Evolutionary conservation across 1,284 basidiomycete species (phyloP), one percentile per base, ranked within the genome.

Genomic region (Moesziomyces parantarcticus): DNA sequence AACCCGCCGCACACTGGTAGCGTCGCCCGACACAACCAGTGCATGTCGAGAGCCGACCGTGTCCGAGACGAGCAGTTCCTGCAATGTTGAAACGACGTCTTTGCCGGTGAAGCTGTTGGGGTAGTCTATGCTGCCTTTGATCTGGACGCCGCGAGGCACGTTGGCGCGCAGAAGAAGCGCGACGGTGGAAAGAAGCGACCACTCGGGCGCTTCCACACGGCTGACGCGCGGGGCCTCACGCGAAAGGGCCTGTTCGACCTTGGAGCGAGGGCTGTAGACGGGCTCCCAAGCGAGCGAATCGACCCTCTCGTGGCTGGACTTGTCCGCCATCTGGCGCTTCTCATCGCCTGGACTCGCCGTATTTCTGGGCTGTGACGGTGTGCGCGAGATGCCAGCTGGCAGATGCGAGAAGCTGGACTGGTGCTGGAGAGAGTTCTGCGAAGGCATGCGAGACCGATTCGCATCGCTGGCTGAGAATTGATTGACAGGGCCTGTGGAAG

Each of bases 111-210:
- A 83, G 61, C 79, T 77, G 36, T 70, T 64, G 1, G 81, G 81
- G 40, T 83, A 83, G 39, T 72, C 63, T 50, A 83, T 71, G 42
- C 78, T 80, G 23, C 81, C 80, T 52, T 82, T 81, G 66, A 94
- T 91, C 80, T 98, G 94, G 4, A 89, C 90, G 14, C 90, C 90
- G 48, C 92, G 87, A 2, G 91, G 91, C 1, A 98, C 91, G 75
- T 91, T 90, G 84, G 97, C 94, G 45, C 91, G 88, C 53, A 98
- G 85, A 77, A 92, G 90, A 8, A 95, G 90, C 5, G 94, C 94
- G 32, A 96, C 87, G 83, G 97, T 91, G 32, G 92, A 93, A 45
- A 98, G 87, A 32, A 97, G 85, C 1, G 92, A 89, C 44, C 93
- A 91, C 83, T 97, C 93, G 83, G 59, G 58, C 40, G 51, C 55